Evolutionary conservation across 352 stramenopile genomes (phyloP).

Genomic region (Chrysophaeum taylorii): DNA sequence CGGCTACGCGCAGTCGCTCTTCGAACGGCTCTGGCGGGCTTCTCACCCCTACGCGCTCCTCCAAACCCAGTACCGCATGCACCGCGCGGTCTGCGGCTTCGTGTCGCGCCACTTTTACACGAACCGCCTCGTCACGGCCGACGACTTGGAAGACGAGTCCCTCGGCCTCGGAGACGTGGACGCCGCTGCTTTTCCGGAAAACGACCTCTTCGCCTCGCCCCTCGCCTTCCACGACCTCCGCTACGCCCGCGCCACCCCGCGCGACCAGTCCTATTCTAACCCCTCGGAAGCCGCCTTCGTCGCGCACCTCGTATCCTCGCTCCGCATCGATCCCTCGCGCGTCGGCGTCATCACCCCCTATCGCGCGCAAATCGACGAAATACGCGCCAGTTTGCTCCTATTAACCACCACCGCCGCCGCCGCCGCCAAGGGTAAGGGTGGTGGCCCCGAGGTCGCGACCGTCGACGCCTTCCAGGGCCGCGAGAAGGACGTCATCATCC

Average conservation of each 20-base stretch:
- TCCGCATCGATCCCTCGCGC: constrained; percentile 43
- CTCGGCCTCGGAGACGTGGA: too few relatives aligned
- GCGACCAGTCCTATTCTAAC: constrained; percentile 31
- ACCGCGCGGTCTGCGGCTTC: constrained; percentile 92
- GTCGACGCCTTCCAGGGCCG: constrained; percentile 93
- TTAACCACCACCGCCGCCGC: too few relatives aligned
- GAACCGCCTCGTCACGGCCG: constrained; percentile 46
- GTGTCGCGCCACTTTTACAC: constrained; percentile 91
- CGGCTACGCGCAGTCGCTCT: constrained; percentile 4
- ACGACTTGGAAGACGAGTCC: too few relatives aligned
- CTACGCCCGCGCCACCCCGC: not conserved
- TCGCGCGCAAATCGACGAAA: constrained; percentile 49
- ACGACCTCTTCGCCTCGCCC: not conserved
- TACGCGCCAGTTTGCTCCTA: too few relatives aligned
- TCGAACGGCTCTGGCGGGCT: not conserved
- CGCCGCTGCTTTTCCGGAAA: too few relatives aligned
- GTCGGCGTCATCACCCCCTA: constrained; percentile 68
- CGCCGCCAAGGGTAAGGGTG: not conserved
- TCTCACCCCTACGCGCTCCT: constrained; percentile 60
- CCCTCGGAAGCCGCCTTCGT: constrained; percentile 52
- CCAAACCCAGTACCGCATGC: constrained; percentile 98
- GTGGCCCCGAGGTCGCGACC: constrained; percentile 52
- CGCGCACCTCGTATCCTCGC: constrained; percentile 46
- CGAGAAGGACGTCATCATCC: constrained; percentile 83
- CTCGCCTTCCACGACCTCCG: constrained; percentile 2